Percentiles rank a stretch among this genome's conserved stretches.
Evolutionary conservation across 2,329 filamentous ascomycete genomes (phyloP).

Genomic region (Fusarium tanahbumbuense): DNA sequence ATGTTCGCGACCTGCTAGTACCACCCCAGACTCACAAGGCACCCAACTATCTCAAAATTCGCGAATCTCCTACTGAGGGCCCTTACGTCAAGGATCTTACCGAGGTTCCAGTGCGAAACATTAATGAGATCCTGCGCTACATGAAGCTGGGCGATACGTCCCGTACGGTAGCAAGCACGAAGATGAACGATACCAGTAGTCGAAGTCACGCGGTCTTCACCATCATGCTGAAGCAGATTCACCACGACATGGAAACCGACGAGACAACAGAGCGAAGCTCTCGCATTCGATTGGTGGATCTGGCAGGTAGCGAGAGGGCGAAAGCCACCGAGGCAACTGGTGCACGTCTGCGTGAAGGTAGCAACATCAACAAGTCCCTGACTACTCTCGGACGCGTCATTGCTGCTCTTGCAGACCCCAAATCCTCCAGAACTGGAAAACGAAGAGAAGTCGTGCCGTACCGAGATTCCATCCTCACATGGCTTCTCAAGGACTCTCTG

Average conservation of each 20-base stretch:
- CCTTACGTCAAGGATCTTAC: conserved; percentile 98
- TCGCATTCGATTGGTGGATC: conserved; percentile 92
- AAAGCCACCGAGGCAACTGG: conserved; percentile 97
- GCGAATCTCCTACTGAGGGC: conserved; percentile 93
- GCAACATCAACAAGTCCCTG: conserved; percentile 98
- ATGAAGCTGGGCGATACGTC: conserved; percentile 92
- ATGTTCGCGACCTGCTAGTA: conserved; percentile 92
- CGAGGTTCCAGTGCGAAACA: conserved; percentile 89
- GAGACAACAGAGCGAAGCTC: conserved; percentile 96
- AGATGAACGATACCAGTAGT: conserved; percentile 99
- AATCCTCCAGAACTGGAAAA: conserved; percentile 68
- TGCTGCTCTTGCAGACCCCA: conserved; percentile 82
- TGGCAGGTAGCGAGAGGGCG: conserved; percentile 93
- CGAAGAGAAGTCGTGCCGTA: conserved; percentile 81
- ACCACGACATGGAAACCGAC: conserved; percentile 96
- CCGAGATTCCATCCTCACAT: conserved; percentile 83
- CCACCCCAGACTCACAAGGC: conserved; percentile 76
- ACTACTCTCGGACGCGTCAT: conserved; percentile 97
- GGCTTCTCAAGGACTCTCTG: conserved; percentile 94
- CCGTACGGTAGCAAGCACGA: conserved; percentile 90
- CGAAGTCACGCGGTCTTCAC: conserved; percentile 98
- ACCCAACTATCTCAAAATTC: conserved; percentile 94
- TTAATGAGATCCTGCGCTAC: conserved; percentile 86
- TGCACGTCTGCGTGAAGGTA: conserved; percentile 88
- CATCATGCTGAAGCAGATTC: conserved; percentile 97